Evolutionary conservation across 192 early-diverging fungal genomes (phyloP).

Genomic region (Backusella tarrabulga): DNA sequence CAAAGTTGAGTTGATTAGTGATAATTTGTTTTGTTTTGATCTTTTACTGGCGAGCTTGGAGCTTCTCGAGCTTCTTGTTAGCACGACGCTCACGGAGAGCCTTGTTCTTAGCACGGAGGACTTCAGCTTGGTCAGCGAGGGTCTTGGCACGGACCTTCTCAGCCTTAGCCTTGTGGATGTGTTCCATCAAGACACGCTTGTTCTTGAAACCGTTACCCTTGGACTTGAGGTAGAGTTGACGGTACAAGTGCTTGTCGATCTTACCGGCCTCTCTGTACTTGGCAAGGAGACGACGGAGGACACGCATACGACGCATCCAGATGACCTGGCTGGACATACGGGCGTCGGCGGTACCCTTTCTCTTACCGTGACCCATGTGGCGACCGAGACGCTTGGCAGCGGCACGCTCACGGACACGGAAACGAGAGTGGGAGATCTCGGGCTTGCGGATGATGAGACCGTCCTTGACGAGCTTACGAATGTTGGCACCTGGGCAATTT

Average conservation of each 20-base stretch:
- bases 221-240: conserved; percentile 94
- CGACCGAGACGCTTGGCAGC: conserved; percentile 97
- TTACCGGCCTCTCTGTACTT: conserved; percentile 98
- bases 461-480: conserved; percentile 97
- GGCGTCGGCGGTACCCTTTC: conserved; percentile 94
- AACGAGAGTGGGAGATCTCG: conserved; percentile 82
- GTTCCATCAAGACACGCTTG: conserved; percentile 99
- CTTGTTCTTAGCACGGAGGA: conserved; percentile 94
- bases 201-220: conserved; percentile 99
- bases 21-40: neutral
- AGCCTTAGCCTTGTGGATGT: conserved; percentile 99
- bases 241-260: conserved; percentile 97
- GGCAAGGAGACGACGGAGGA: conserved; percentile 90
- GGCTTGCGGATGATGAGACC: conserved; percentile 97
- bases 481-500: conserved; percentile 72
- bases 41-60: conserved; percentile 12
- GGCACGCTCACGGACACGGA: conserved; percentile 86
- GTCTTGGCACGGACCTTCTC: conserved; percentile 93
- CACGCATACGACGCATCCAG: conserved; percentile 99
- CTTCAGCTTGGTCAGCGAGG: conserved; percentile 95
- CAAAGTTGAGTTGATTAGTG: neutral
- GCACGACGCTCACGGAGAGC: conserved; percentile 92
- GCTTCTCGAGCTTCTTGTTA: conserved; percentile 83
- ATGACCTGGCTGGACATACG: conserved; percentile 94
- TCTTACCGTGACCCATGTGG: conserved; percentile 92